Percentiles rank a stretch among this genome's conserved stretches.
phyloP scores from a whole-genome alignment of 768 basidiomycete species.

The Mycena filopes region DNA sequence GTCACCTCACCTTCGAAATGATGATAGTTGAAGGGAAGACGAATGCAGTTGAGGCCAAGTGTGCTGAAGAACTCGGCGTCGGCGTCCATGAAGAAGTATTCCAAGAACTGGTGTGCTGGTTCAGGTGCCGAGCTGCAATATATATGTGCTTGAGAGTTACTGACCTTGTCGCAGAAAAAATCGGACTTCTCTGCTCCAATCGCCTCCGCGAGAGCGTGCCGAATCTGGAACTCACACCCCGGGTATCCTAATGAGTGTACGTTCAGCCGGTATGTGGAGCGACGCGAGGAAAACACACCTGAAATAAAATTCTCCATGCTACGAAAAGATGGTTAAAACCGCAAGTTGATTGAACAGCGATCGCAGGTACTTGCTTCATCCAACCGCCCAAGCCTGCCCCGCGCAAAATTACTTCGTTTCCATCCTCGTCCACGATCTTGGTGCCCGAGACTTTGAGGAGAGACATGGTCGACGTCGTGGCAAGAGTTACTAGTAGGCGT shows the following conservation, averaged over 20 bases:
- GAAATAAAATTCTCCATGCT: slow-evolving; percentile 86
- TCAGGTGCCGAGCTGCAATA: background rate
- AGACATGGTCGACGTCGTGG: slow-evolving; percentile 54
- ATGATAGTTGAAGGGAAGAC: slow-evolving; percentile 78
- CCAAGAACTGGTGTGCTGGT: slow-evolving; percentile 70
- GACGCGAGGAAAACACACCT: slow-evolving; percentile 44
- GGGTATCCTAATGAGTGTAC: slow-evolving; percentile 68
- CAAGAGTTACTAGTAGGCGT: background rate
- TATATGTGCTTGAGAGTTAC: slow-evolving; percentile 1
- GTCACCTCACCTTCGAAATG: slow-evolving; percentile 75
- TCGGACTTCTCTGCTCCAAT: slow-evolving; percentile 76
- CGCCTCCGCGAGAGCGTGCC: slow-evolving; percentile 69
- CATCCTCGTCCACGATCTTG: slow-evolving; percentile 67
- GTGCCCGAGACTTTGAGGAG: slow-evolving; percentile 68
- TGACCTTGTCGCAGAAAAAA: slow-evolving; percentile 86
- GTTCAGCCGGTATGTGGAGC: background rate
- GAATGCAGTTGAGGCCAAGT: slow-evolving; percentile 84
- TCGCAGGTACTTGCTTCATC: slow-evolving; percentile 71
- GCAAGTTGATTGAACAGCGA: background rate
- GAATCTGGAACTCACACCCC: slow-evolving; percentile 84
- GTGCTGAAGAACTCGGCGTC: slow-evolving; percentile 83
- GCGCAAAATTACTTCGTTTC: slow-evolving; percentile 68
- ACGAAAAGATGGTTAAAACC: background rate
- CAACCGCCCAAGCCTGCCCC: slow-evolving; percentile 85
- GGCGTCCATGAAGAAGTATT: slow-evolving; percentile 82